Conservation (phyloP, 495 filamentous ascomycete genomes). For the Halenospora varia region DNA sequence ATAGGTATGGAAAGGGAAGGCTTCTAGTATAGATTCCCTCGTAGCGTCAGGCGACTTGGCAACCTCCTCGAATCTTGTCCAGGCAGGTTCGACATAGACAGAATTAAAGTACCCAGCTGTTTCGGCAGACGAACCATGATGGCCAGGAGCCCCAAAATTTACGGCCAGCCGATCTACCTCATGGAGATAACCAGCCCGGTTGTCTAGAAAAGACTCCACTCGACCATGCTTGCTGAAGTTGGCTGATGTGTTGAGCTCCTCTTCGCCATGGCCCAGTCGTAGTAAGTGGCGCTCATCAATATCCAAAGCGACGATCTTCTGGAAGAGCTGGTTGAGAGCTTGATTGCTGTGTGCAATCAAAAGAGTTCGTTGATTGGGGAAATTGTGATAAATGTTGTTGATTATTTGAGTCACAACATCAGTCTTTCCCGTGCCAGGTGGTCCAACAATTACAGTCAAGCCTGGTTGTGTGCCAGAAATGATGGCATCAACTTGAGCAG, state of each 20-base stretch:
- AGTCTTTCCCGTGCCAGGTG: conserved; percentile 96
- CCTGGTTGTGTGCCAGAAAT: conserved; percentile 92
- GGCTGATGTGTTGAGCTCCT: conserved; percentile 80
- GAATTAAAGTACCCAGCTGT: conserved; percentile 94
- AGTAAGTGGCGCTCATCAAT: conserved; percentile 95
- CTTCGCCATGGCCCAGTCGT: conserved; percentile 90
- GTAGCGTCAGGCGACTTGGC: conserved; percentile 45
- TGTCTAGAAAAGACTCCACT: conserved; percentile 94
- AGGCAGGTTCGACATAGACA: conserved; percentile 84
- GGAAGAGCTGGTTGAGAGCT: conserved; percentile 96
- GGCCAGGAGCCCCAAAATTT: conserved; percentile 79
- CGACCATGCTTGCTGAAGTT: conserved; percentile 94
- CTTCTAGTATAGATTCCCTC: conserved; percentile 57
- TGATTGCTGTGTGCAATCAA: conserved; percentile 98
- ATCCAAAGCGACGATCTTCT: conserved; percentile 90
- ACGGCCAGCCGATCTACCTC: conserved; percentile 86
- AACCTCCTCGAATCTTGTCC: conserved; percentile 72
- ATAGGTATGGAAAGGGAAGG: conserved; percentile 87
- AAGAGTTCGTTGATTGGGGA: conserved; percentile 84
- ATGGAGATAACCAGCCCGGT: conserved; percentile 68
- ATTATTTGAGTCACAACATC: conserved; percentile 98
- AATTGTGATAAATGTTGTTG: conserved; percentile 98
- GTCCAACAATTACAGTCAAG: conserved; percentile 90
- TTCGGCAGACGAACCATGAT: conserved; percentile 92
- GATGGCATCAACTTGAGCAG: conserved; percentile 88